Percentiles rank a stretch among this genome's conserved stretches.
Conservation (phyloP, 176 grass and related monocot genomes). For the Aechmea fasciata region DNA sequence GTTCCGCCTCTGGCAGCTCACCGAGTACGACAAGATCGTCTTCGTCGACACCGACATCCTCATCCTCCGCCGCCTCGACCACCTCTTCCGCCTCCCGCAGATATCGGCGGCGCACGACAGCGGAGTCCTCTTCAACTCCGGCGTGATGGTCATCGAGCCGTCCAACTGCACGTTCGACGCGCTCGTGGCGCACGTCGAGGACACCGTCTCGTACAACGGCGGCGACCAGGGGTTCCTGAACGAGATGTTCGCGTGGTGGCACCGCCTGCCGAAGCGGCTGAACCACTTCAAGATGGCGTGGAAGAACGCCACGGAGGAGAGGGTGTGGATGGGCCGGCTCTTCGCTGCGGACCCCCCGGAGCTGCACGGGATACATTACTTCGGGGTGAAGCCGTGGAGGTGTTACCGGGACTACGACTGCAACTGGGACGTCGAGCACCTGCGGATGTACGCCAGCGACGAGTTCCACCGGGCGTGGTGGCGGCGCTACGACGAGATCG, state of each 20-base stretch:
- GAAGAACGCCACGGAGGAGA: slow-evolving; percentile 53
- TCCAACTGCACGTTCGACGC: slow-evolving; percentile 68
- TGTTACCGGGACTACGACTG: slow-evolving; percentile 93
- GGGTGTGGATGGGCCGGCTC: slow-evolving; percentile 58
- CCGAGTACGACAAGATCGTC: slow-evolving; percentile 66
- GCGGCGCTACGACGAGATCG: slow-evolving; percentile 71
- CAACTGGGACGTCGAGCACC: slow-evolving; percentile 68
- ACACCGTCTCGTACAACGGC: slow-evolving; percentile 81
- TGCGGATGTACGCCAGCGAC: slow-evolving; percentile 71
- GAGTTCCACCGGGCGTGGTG: slow-evolving; percentile 61
- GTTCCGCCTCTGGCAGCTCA: slow-evolving; percentile 91
- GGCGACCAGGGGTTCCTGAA: slow-evolving; percentile 96
- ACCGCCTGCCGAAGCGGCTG: slow-evolving; percentile 63
- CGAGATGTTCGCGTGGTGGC: slow-evolving; percentile 98
- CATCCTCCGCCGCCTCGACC: slow-evolving; percentile 70
- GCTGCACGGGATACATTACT: slow-evolving; percentile 74
- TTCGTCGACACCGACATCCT: slow-evolving; percentile 94
- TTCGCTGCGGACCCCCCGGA: slow-evolving; percentile 51
- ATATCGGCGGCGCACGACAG: slow-evolving; percentile 71
- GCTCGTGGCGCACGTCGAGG: slow-evolving; percentile 32
- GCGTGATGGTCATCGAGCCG: slow-evolving; percentile 85
- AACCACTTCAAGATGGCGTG: slow-evolving; percentile 97
- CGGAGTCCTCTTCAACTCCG: slow-evolving; percentile 75
- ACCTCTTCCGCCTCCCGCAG: slow-evolving; percentile 74
- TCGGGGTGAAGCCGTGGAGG: slow-evolving; percentile 74